Evolutionary conservation across 371 early-diverging fungal species (phyloP).

Genomic region (Thermomucor indicae-seudaticae): DNA sequence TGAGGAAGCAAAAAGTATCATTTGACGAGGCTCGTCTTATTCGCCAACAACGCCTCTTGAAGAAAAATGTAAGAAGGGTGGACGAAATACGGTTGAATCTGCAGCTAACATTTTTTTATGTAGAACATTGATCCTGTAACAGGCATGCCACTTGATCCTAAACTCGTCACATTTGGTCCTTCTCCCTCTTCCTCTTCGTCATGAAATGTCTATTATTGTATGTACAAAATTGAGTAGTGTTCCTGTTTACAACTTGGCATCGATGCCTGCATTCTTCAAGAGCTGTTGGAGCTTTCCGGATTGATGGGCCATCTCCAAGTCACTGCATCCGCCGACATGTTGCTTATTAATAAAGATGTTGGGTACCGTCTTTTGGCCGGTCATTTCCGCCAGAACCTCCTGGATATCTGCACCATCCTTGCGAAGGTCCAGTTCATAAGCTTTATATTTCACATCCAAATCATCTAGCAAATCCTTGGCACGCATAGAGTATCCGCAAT

Average conservation of each 20-base stretch:
- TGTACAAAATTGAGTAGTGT: background rate
- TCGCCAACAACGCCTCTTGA: constrained; percentile 66
- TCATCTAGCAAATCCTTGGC: constrained; percentile 66
- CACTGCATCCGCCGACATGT: constrained; percentile 86
- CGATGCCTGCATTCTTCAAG: constrained; percentile 33
- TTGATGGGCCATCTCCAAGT: constrained; percentile 51
- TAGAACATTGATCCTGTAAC: constrained; percentile 76
- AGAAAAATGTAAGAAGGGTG: constrained; percentile 50
- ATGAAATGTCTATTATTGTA: background rate
- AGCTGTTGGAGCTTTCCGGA: constrained; percentile 55
- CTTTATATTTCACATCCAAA: constrained; percentile 43
- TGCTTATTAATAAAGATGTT: constrained; percentile 81
- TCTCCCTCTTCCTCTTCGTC: constrained; percentile 10
- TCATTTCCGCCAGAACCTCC: constrained; percentile 58
- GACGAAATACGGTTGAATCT: background rate
- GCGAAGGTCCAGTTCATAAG: constrained; percentile 56
- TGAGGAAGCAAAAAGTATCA: constrained; percentile 65
- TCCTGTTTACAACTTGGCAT: background rate
- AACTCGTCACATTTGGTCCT: constrained; percentile 59
- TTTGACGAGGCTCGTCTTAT: constrained; percentile 83
- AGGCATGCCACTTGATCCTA: constrained; percentile 77
- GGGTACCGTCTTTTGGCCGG: constrained; percentile 86
- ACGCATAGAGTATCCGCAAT: constrained; percentile 80
- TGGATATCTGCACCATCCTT: constrained; percentile 78
- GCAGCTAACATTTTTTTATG: background rate